Evolutionary conservation across 805 yeast genomes (phyloP), one percentile per base, ranked within the genome.

Genomic region (Kodamaea laetipori): DNA sequence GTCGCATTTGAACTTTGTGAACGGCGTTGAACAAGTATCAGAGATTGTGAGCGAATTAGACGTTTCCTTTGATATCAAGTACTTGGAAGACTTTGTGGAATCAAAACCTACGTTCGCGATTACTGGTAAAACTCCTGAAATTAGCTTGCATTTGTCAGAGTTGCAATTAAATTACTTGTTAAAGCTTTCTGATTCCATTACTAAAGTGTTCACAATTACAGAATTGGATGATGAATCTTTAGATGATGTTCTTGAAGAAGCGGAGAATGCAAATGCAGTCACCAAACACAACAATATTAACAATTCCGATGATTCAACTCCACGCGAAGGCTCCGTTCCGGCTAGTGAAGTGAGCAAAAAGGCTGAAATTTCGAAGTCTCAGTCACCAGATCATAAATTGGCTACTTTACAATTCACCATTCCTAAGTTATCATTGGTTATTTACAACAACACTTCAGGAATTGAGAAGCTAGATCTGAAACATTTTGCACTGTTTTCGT

Each of bases 31-130:
- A 11, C 95, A 86, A 53, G 53, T 65, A 1, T 66, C 85, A 23
- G 82, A 84, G 44, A 79, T 92, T 35, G 75, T 88, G 30, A 81
- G 83, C 17, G 75, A 78, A 36, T 68, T 87, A 46, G 87, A 86
- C 54, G 58, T 89, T 35, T 58, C 66, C 0, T 81, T 89, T 50
- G 67, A 77, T 33, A 72, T 88, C 17, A 78, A 82, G 33, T 78
- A 80, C 51, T 64, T 69, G 32, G 84, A 78, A 10, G 66, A 64
- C 1, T 50, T 59, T 24, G 54, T 51, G 1, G 54, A 56, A 2
- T 63, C 57, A 2, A 54, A 71, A 2, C 83, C 95, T 0, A 64
- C 77, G 0, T 67, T 80, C 24, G 63, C 64, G 1, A 66, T 86
- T 0, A 51, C 54, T 0, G 90, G 95, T 16, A 64, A 69, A 11